phyloP scores from a whole-genome alignment of 1,139 yeast species.

The Nakaseomyces nivariensis region DNA sequence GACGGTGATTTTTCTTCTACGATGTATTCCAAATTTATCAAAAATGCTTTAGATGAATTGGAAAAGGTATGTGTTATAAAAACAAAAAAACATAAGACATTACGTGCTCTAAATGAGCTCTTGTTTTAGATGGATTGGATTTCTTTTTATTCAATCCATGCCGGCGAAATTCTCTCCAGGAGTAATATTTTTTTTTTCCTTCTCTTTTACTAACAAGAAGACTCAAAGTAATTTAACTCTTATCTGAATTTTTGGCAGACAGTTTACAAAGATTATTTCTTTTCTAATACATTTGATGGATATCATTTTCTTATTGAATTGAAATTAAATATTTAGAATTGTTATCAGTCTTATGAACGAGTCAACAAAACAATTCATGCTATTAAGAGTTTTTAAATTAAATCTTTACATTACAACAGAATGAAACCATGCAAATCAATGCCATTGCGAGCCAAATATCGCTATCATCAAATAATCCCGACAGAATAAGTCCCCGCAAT shows the following conservation, averaged over 20 bases:
- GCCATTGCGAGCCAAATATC: slow-evolving; percentile 38
- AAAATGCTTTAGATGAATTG: slow-evolving; percentile 59
- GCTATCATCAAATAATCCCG: slow-evolving; percentile 34
- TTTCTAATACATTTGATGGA: no score
- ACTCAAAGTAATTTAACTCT: not conserved
- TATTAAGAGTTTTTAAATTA: no score
- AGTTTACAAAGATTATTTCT: no score
- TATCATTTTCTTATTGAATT: no score
- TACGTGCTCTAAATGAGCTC: no score
- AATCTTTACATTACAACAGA: slow-evolving; percentile 9
- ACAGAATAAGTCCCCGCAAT: slow-evolving; percentile 35
- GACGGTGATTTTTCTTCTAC: slow-evolving; percentile 30
- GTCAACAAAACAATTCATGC: no score
- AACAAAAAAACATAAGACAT: not conserved
- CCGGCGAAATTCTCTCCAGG: slow-evolving; percentile 6
- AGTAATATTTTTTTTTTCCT: not conserved
- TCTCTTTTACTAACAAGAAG: not conserved
- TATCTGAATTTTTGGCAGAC: no score
- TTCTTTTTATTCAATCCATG: not conserved
- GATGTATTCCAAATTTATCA: slow-evolving; percentile 54
- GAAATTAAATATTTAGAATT: no score
- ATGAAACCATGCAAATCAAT: slow-evolving; percentile 37
- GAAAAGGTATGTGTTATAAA: slow-evolving; percentile 35
- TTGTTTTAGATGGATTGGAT: no score
- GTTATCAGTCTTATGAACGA: no score